These are phyloP conservation scores for Cucurbita maxima DNA, from an alignment of 306 rosid species.

Conservation along the genomic window DNA sequence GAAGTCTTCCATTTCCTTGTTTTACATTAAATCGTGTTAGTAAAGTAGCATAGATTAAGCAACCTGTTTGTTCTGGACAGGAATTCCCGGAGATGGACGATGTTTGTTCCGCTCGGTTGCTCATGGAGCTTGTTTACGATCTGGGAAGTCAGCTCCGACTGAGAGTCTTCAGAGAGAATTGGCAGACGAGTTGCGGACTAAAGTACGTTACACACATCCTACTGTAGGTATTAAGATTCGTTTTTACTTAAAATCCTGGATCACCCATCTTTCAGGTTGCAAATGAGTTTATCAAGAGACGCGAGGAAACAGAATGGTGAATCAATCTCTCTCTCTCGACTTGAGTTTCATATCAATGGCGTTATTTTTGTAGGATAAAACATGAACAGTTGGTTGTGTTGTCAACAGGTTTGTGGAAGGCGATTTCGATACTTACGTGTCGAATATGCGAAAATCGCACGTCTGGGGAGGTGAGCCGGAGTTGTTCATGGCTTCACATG, in stretches of 20 bases:
- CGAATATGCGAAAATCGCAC: slow-evolving; percentile 64
- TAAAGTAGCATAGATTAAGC: neutral
- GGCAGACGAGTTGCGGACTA: slow-evolving; percentile 63
- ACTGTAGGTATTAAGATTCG: neutral
- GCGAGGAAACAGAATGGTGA: slow-evolving; percentile 88
- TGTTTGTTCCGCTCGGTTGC: slow-evolving; percentile 88
- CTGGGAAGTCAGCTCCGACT: slow-evolving; percentile 62
- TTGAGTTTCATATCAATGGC: neutral
- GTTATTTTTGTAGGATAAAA: neutral
- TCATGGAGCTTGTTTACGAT: slow-evolving; percentile 65
- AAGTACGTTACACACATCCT: slow-evolving; percentile 22
- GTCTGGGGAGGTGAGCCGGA: slow-evolving; percentile 99
- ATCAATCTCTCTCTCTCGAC: neutral
- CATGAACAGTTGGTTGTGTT: slow-evolving; percentile 8
- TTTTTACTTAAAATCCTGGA: neutral
- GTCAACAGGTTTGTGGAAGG: slow-evolving; percentile 87
- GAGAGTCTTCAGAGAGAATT: slow-evolving; percentile 53
- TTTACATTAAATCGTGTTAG: neutral
- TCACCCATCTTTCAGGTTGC: slow-evolving; percentile 50
- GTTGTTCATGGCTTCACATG: slow-evolving; percentile 83
- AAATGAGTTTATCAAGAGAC: slow-evolving; percentile 77
- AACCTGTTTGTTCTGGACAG: slow-evolving; percentile 26
- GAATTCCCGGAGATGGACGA: slow-evolving; percentile 96
- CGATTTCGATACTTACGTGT: slow-evolving; percentile 61
- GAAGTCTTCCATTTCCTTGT: neutral